Percentiles rank a stretch among this genome's conserved stretches.
These are phyloP conservation scores for Penicillium robsamsonii DNA, from an alignment of 495 filamentous ascomycete species.

Conservation along the genomic window DNA sequence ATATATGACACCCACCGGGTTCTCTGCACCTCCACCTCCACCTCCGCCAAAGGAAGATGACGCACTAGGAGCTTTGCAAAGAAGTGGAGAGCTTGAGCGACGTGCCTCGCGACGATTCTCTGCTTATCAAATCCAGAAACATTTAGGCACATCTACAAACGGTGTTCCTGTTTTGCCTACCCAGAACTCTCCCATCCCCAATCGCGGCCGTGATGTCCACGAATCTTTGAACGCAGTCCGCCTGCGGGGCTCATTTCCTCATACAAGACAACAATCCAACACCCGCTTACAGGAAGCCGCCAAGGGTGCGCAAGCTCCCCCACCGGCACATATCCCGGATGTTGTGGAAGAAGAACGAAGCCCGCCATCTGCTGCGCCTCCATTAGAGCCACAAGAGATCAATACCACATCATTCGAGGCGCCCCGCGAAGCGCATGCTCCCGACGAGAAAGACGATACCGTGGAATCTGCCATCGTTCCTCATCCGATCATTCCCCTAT, in stretches of 20 bases:
- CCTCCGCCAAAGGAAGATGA: constrained; percentile 82
- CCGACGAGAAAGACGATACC: constrained; percentile 13
- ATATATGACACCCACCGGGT: constrained; percentile 12
- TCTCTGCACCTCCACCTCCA: constrained; percentile 68
- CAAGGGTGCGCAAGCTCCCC: constrained; percentile 45
- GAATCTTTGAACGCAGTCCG: constrained; percentile 94
- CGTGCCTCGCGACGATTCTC: constrained; percentile 91
- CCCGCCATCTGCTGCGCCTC: constrained; percentile 28
- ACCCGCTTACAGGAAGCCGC: constrained; percentile 55
- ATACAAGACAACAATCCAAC: constrained; percentile 60
- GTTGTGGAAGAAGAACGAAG: constrained; percentile 48
- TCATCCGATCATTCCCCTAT: constrained; percentile 34
- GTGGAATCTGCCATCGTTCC: constrained; percentile 22
- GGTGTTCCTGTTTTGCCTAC: constrained; percentile 82
- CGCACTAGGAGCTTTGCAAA: constrained; percentile 84
- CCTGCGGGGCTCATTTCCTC: constrained; percentile 64
- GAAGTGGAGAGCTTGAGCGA: constrained; percentile 88
- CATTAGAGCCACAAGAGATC: constrained; percentile 33
- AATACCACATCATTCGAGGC: constrained; percentile 40
- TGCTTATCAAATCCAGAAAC: constrained; percentile 91
- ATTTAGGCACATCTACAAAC: constrained; percentile 75
- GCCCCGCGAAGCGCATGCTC: neutral
- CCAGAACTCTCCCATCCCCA: constrained; percentile 84
- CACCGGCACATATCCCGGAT: constrained; percentile 65
- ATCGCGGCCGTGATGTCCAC: constrained; percentile 80